phyloP scores from a whole-genome alignment of 768 basidiomycete species.

The Lactarius quietus region DNA sequence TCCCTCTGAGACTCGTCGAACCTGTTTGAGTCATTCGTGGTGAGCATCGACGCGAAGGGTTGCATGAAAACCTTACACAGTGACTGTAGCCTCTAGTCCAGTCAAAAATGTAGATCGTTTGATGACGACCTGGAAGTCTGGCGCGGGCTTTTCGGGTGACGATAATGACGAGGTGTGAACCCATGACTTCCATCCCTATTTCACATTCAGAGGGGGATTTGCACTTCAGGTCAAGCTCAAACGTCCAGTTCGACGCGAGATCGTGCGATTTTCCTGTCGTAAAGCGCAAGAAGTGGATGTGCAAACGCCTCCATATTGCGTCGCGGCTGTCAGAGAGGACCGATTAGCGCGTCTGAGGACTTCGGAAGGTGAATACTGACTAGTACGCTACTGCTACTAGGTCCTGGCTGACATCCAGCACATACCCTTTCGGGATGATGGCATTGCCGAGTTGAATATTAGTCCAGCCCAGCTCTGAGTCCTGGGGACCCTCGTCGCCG shows the following conservation, averaged over 20 bases:
- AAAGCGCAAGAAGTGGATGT: constrained; percentile 13
- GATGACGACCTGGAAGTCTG: constrained; percentile 12
- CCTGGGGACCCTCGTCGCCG: constrained; percentile 1
- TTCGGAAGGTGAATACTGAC: constrained; percentile 3
- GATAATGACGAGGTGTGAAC: constrained; percentile 10
- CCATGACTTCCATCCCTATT: constrained; percentile 19
- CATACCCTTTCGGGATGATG: constrained; percentile 21
- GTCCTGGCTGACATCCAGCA: constrained; percentile 20
- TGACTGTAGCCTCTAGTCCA: constrained; percentile 14
- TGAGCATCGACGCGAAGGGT: not conserved
- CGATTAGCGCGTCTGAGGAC: not conserved
- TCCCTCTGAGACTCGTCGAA: constrained; percentile 16
- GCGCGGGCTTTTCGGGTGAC: constrained; percentile 13
- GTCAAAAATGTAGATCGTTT: constrained; percentile 14
- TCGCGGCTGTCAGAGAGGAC: constrained; percentile 5
- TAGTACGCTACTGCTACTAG: constrained; percentile 14
- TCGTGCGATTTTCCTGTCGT: constrained; percentile 12
- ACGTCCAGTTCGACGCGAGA: not conserved
- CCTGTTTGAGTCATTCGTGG: not conserved
- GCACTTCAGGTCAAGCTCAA: constrained; percentile 14
- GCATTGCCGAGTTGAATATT: constrained; percentile 15
- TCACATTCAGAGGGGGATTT: constrained; percentile 16
- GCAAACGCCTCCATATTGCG: constrained; percentile 9
- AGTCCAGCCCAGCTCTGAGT: not conserved
- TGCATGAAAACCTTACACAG: constrained; percentile 7